These are phyloP conservation scores for Aspergillus nidulans DNA, from an alignment of 495 filamentous ascomycete genomes.

Conservation along the genomic window DNA sequence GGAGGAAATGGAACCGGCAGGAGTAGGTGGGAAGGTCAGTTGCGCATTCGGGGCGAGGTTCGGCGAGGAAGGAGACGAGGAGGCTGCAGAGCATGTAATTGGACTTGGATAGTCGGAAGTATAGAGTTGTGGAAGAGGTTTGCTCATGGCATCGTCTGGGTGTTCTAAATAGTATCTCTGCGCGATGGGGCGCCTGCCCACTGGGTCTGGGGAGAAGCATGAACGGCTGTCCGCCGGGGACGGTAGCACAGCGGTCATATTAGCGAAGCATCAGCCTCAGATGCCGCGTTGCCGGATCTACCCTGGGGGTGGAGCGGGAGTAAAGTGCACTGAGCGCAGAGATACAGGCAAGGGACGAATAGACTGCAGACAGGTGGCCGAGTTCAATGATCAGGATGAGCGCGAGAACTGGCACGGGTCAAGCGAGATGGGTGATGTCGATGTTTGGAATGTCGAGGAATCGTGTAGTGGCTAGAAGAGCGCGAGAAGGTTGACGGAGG, in stretches of 20 bases:
- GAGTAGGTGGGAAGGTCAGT: slow-evolving; percentile 36
- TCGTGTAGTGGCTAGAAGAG: background rate
- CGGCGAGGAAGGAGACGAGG: slow-evolving; percentile 39
- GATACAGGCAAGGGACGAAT: background rate
- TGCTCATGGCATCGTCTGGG: slow-evolving; percentile 23
- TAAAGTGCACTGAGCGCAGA: background rate
- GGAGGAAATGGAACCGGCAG: slow-evolving; percentile 60
- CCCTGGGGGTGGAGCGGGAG: background rate
- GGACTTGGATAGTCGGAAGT: slow-evolving; percentile 33
- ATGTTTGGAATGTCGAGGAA: background rate
- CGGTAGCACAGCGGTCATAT: slow-evolving; percentile 45
- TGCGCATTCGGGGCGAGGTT: slow-evolving; percentile 25
- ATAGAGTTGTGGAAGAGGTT: slow-evolving; percentile 33
- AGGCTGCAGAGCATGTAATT: slow-evolving; percentile 31
- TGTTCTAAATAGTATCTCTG: slow-evolving; percentile 43
- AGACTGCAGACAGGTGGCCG: background rate
- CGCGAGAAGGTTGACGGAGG: background rate
- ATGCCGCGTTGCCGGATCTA: background rate
- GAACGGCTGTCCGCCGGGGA: slow-evolving; percentile 32
- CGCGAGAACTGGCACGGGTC: background rate
- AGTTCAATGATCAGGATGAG: background rate
- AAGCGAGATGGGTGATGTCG: background rate
- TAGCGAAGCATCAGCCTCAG: slow-evolving; percentile 4
- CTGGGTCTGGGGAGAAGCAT: slow-evolving; percentile 35
- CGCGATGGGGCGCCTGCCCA: slow-evolving; percentile 35